These are phyloP conservation scores for Ziziphus jujuba DNA, from an alignment of 306 rosid genomes.

Conservation along the genomic window DNA sequence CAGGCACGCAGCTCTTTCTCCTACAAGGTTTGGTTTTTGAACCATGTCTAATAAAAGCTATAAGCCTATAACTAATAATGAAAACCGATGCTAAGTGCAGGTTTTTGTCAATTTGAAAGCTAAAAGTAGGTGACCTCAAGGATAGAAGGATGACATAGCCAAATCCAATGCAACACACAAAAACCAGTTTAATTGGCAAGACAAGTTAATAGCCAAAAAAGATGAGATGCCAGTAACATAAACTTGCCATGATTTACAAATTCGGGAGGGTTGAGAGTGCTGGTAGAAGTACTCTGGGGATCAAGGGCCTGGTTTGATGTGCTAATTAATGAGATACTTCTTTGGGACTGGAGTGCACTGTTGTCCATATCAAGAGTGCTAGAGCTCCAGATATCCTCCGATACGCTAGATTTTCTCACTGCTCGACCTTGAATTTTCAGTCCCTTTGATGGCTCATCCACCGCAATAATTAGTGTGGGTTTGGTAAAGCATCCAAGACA, in stretches of 20 bases:
- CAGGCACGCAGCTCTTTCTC: too few species aligned
- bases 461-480: conserved; percentile 33
- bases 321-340: conserved; percentile 44
- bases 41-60: too few species aligned
- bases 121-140: neutral
- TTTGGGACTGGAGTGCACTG: conserved; percentile 49
- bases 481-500: conserved; percentile 66
- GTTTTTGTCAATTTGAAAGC: neutral
- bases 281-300: conserved; percentile 42
- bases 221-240: conserved; percentile 2
- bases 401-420: conserved; percentile 42
- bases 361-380: conserved; percentile 63
- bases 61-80: neutral
- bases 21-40: too few species aligned
- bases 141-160: neutral
- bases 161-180: neutral
- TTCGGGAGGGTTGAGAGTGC: conserved; percentile 53
- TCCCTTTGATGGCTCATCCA: conserved; percentile 47
- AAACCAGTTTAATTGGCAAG: neutral
- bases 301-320: conserved; percentile 40
- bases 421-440: conserved; percentile 41
- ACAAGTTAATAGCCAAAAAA: conserved; percentile 17
- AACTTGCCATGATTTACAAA: conserved; percentile 79
- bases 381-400: conserved; percentile 74
- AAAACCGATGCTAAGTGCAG: neutral